Percentiles rank a stretch among this genome's conserved stretches.
Evolutionary conservation across 1,139 yeast genomes (phyloP).

Genomic region (Candida labiduridarum): DNA sequence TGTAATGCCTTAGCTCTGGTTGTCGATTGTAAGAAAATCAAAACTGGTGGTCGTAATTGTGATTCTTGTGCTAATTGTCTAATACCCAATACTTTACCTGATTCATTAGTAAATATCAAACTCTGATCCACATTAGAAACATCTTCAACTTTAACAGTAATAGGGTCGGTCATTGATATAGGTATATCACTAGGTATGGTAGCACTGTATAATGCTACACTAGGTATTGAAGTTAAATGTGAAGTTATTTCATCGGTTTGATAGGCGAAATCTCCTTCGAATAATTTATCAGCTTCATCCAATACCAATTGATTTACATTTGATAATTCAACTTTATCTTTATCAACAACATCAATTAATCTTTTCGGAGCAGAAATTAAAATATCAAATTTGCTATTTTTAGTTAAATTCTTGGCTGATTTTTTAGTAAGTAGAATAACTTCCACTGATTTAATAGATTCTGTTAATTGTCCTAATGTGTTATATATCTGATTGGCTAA

Average conservation of each 20-base stretch:
- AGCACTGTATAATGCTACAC: constrained; percentile 83
- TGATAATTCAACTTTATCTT: constrained; percentile 58
- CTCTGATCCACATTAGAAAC: constrained; percentile 81
- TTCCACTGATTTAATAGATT: constrained; percentile 57
- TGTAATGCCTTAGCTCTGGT: constrained; percentile 93
- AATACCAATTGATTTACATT: constrained; percentile 74
- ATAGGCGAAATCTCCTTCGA: constrained; percentile 86
- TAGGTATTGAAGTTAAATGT: constrained; percentile 54
- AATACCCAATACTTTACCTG: constrained; percentile 89
- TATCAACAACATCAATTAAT: constrained; percentile 74
- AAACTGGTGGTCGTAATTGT: constrained; percentile 88
- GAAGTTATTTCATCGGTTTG: constrained; percentile 87
- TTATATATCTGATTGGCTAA: constrained; percentile 83
- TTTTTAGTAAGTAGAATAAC: constrained; percentile 76
- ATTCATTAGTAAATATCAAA: constrained; percentile 83
- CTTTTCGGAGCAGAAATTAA: constrained; percentile 87
- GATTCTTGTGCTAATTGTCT: constrained; percentile 86
- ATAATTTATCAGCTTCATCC: constrained; percentile 95
- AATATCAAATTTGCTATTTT: constrained; percentile 71
- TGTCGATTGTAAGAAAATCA: constrained; percentile 89
- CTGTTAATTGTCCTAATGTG: constrained; percentile 62
- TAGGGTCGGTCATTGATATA: constrained; percentile 82
- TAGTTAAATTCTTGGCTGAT: constrained; percentile 66
- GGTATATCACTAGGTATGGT: constrained; percentile 95
- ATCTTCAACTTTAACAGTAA: constrained; percentile 93